Evolutionary conservation across 2,329 filamentous ascomycete genomes (phyloP), one percentile per base, ranked within the genome.

Genomic region (Lecanicillium sp.): DNA sequence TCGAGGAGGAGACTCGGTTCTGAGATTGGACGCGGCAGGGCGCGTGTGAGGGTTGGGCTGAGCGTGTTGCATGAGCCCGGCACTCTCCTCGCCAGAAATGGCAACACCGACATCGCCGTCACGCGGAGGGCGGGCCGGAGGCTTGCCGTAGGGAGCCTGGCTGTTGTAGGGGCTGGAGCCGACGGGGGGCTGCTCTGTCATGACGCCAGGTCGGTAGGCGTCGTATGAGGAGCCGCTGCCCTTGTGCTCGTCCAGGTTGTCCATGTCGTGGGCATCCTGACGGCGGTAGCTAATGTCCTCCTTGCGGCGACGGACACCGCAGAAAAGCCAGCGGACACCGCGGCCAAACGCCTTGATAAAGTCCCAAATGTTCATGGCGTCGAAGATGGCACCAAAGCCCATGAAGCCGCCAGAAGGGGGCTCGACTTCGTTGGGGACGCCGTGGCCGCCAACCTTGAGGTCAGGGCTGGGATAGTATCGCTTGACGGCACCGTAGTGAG

Each of bases 341-440:
- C 89, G 78, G 8, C 84, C 86, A 52, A 86, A 81, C 0, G 86
- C 86, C 67, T 90, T 94, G 59, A 88, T 67, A 35, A 94, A 77
- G 62, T 95, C 89, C 83, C 87, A 88, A 0, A 86, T 76, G 58
- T 93, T 93, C 61, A 90, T 74, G 1, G 87, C 83, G 57, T 91
- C 84, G 2, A 73, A 62, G 6, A 91, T 63, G 4, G 87, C 88
- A 53, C 74, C 73, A 41, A 83, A 53, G 3, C 86, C 86, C 33
- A 83, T 61, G 38, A 77, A 74, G 3, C 86, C 85, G 11, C 86
- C 84, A 49, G 76, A 67, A 38, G 87, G 86, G 2, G 67, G 61
- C 2, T 61, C 62, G 41, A 68, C 63, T 27, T 67, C 59, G 59
- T 74, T 75, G 64, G 74, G 59, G 51, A 64, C 52, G 68, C 55